Base-by-base conservation (phyloP, 495 filamentous ascomycete species). In the Penicillium paxilli region DNA sequence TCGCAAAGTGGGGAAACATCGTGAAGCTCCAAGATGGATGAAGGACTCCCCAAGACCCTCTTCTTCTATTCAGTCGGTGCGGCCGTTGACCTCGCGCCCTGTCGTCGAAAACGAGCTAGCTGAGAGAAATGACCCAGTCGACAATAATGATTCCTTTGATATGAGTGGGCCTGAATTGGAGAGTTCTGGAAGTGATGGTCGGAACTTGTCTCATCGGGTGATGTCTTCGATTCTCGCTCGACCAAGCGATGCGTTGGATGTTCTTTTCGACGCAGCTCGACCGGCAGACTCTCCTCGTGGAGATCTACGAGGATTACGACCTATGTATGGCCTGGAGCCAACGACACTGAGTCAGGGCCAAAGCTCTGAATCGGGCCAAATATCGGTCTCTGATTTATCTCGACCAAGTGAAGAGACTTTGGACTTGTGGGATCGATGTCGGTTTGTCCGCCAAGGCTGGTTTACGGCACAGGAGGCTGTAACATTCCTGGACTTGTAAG, bases 391-490 rank as follows among this genome's bases (percentile, higher is more conserved):
- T 72, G 68, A 2, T 16, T 68, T 16, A 60, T 55, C 5, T 50
- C 64, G 1, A 54, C 59, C 25, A 28, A 28, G 25, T 28, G 25
- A 28, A 16, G 71, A 70, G 19, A 72, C 70, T 1, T 65, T 81
- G 14, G 51, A 60, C 47, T 52, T 78, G 7, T 81, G 78, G 78
- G 74, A 75, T 42, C 58, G 73, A 1, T 80, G 75, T 59, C 76
- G 76, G 7, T 79, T 76, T 57, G 77, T 81, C 26, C 74, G 72
- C 44, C 78, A 79, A 71, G 78, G 78, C 1, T 80, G 76, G 77
- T 78, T 81, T 44, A 75, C 72, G 5, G 75, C 78, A 21, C 66
- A 73, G 51, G 78, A 81, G 60, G 78, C 78, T 6, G 71, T 77
- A 1, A 76, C 75, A 0, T 69, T 73, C 26, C 62, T 78, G 33